A percentile compares a stretch with the other conserved stretches of the same genome.
phyloP scores from a whole-genome alignment of 306 rosid species.

The Citrullus amarus region DNA sequence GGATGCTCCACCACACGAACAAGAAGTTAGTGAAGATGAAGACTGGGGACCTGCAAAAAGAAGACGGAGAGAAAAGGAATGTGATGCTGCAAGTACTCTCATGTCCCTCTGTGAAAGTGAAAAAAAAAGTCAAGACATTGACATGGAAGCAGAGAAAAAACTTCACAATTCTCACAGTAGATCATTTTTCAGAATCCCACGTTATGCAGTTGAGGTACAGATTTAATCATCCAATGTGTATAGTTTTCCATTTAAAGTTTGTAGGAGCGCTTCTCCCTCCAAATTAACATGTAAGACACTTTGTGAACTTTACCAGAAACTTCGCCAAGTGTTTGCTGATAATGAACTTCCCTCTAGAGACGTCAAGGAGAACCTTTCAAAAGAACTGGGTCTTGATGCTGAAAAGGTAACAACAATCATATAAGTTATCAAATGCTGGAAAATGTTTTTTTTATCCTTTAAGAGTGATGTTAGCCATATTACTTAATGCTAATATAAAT shows the following conservation, averaged over 20 bases:
- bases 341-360: constrained; percentile 76
- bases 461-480: background rate
- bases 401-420: constrained; percentile 38
- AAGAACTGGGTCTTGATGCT: constrained; percentile 69
- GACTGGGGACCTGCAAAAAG: constrained; percentile 86
- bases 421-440: background rate
- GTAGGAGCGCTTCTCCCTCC: background rate
- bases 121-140: constrained; percentile 22
- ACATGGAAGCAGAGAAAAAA: constrained; percentile 11
- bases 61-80: constrained; percentile 62
- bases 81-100: constrained; percentile 72
- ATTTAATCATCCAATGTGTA: constrained; percentile 1
- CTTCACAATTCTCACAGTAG: constrained; percentile 19
- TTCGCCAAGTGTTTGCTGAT: constrained; percentile 68
- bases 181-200: constrained; percentile 64
- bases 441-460: background rate
- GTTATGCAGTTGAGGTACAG: constrained; percentile 55
- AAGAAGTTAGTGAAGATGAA: constrained; percentile 68
- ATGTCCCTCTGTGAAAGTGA: constrained; percentile 70
- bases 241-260: background rate
- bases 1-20: constrained; percentile 54
- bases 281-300: background rate
- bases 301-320: constrained; percentile 45
- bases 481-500: background rate
- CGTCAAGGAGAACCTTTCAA: constrained; percentile 54